Percentiles rank a stretch among this genome's conserved stretches.
Conservation (phyloP, 352 stramenopile species). For the Phytophthora sansomeana region DNA sequence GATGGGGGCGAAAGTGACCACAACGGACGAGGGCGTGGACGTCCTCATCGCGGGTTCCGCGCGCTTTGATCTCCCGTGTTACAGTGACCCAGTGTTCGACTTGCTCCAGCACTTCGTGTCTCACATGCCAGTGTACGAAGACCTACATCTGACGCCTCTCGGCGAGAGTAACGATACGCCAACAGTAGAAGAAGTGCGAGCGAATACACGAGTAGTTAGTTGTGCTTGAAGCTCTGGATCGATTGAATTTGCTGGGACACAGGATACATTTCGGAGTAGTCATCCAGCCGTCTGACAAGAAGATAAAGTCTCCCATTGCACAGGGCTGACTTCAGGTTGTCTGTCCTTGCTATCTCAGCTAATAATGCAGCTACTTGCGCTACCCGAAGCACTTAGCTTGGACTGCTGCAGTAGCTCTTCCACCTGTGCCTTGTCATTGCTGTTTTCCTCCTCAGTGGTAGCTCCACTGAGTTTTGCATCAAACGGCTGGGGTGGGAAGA, state of each 20-base stretch:
- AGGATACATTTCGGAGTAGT: too few species aligned
- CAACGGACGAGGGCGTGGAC: constrained; percentile 32
- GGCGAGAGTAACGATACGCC: constrained; percentile 22
- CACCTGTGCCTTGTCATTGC: constrained; percentile 66
- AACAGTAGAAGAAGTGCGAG: constrained; percentile 11
- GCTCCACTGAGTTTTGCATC: constrained; percentile 39
- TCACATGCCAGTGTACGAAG: constrained; percentile 66
- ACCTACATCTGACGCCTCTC: constrained; percentile 54
- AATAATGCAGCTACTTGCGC: constrained; percentile 61
- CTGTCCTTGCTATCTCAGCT: constrained; percentile 46
- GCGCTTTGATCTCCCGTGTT: constrained; percentile 42
- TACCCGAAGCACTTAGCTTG: constrained; percentile 52
- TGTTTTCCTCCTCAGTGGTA: constrained; percentile 43
- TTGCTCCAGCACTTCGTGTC: constrained; percentile 67
- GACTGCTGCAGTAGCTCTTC: constrained; percentile 78
- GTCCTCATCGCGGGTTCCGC: constrained; percentile 53
- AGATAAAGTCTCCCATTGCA: background rate
- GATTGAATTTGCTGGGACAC: too few species aligned
- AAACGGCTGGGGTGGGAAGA: constrained; percentile 71
- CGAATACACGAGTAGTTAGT: background rate
- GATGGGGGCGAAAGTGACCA: constrained; percentile 31
- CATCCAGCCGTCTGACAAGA: too few species aligned
- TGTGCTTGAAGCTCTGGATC: too few species aligned
- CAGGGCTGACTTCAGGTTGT: background rate
- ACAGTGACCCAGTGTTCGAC: constrained; percentile 41